Evolutionary conservation across 768 basidiomycete genomes (phyloP), one percentile per base, ranked within the genome.

Genomic region (Lyophyllum semitale): DNA sequence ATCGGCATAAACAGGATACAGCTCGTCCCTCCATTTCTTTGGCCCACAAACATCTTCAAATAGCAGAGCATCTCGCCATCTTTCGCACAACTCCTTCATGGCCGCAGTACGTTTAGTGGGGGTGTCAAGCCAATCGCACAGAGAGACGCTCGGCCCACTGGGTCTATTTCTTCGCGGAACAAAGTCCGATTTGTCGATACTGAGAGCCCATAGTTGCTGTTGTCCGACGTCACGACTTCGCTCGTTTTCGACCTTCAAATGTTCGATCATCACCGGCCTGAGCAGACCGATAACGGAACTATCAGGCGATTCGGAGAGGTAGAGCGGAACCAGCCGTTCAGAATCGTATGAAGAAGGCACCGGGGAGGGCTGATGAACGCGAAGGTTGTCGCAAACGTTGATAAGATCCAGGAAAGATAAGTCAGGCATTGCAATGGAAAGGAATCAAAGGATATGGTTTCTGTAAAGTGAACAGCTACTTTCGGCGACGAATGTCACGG

Each of bases 1-100:
- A 60, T 85, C 79, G 12, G 77, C 77, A 68, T 91, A 93, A 35
- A 90, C 73, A 22, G 89, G 79, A 65, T 97, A 98, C 66, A 84
- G 71, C 76, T 99, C 97, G 54, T 80, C 76, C 42, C 95, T 77
- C 95, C 96, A 98, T 53, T 94, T 89, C 59, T 69, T 77, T 15
- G 83, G 84, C 4, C 89, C 88, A 67, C 91, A 88, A 27, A 85
- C 76, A 49, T 85, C 80, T 17, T 79, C 63, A 60, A 87, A 91
- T 26, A 83, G 63, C 7, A 79, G 84, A 4, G 68, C 73, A 63
- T 89, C 86, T 40, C 89, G 81, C 92, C 92, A 94, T 41, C 83
- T 79, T 66, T 85, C 84, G 67, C 88, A 90, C 17, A 93, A 69
- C 59, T 80, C 83, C 57, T 76, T 79, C 77, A 93, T 81, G 8